A percentile compares a stretch with the other conserved stretches of the same genome.
These are phyloP conservation scores for Backusella circina DNA, from an alignment of 192 early-diverging fungal genomes.

Conservation along the genomic window DNA sequence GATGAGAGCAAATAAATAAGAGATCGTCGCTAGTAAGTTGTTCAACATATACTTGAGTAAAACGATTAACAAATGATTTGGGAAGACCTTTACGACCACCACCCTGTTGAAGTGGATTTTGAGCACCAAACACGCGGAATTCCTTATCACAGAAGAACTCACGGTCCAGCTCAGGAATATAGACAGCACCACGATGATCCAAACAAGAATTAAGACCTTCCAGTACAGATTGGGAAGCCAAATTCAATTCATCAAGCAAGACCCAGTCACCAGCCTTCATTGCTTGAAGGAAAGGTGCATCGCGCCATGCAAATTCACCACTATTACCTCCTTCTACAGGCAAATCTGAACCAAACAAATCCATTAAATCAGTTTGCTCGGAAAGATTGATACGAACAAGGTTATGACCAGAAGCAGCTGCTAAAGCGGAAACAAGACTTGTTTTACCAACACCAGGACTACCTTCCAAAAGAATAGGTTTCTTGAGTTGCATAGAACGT, in stretches of 20 bases:
- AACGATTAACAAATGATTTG: slow-evolving; percentile 95
- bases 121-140: slow-evolving; percentile 95
- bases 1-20: slow-evolving; percentile 61
- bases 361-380: slow-evolving; percentile 98
- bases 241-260: slow-evolving; percentile 93
- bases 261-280: slow-evolving; percentile 98
- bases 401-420: slow-evolving; percentile 72
- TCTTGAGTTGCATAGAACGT: slow-evolving; percentile 85
- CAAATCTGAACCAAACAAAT: slow-evolving; percentile 96
- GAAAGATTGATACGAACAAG: slow-evolving; percentile 95
- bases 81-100: slow-evolving; percentile 99
- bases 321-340: slow-evolving; percentile 85
- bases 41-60: slow-evolving; percentile 93
- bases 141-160: slow-evolving; percentile 74
- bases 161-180: slow-evolving; percentile 93
- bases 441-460: slow-evolving; percentile 98
- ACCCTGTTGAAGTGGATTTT: slow-evolving; percentile 96
- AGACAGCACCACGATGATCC: slow-evolving; percentile 94
- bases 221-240: slow-evolving; percentile 97
- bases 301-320: slow-evolving; percentile 95
- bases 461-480: slow-evolving; percentile 94
- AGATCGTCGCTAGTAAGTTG: slow-evolving; percentile 79
- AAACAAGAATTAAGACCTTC: slow-evolving; percentile 99
- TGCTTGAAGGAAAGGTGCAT: slow-evolving; percentile 94
- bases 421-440: slow-evolving; percentile 80